Conservation (phyloP, 495 filamentous ascomycete species). For the Penicillium herquei region DNA sequence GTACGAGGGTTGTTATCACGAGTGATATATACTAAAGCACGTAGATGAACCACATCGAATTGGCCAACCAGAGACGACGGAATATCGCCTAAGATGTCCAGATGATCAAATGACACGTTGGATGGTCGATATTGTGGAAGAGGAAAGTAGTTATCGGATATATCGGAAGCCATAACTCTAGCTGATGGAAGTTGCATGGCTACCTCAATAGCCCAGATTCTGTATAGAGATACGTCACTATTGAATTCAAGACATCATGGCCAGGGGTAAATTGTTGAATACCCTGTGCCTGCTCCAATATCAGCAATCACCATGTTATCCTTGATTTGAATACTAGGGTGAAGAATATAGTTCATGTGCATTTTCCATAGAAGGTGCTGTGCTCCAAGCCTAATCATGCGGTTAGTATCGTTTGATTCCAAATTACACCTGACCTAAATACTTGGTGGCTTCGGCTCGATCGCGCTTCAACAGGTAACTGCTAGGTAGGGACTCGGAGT, state of each 20-base stretch:
- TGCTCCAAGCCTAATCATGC: conserved; percentile 19
- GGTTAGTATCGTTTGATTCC: background rate
- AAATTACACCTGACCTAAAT: background rate
- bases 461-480: background rate
- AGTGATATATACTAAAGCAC: conserved; percentile 26
- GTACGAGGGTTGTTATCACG: conserved; percentile 16
- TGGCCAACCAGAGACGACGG: conserved; percentile 21
- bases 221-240: background rate
- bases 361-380: conserved; percentile 31
- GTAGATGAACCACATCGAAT: conserved; percentile 42
- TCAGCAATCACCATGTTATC: conserved; percentile 30
- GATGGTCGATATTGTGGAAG: conserved; percentile 19
- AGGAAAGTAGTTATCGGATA: conserved; percentile 28
- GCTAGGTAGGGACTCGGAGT: background rate
- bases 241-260: background rate
- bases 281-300: conserved; percentile 34
- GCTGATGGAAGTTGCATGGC: conserved; percentile 21
- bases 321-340: conserved; percentile 26
- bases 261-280: conserved; percentile 3
- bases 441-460: background rate
- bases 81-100: conserved; percentile 24
- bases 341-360: conserved; percentile 23
- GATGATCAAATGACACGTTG: conserved; percentile 25
- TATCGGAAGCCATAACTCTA: conserved; percentile 30
- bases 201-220: conserved; percentile 32